Conservation (phyloP, 1,139 yeast genomes). For the Saccharomyces hybrid region DNA sequence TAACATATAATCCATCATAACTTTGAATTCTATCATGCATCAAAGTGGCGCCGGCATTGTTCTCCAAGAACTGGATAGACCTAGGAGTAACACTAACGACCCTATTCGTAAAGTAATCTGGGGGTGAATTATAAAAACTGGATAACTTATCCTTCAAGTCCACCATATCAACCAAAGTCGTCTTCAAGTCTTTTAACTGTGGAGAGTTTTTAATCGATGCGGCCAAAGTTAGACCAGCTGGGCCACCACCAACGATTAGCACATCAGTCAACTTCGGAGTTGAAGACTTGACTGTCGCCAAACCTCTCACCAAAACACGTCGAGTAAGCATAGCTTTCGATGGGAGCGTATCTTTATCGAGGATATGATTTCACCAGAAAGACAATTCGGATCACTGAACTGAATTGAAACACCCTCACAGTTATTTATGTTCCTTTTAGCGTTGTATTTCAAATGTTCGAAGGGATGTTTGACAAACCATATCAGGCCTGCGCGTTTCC, state of each 20-base stretch:
- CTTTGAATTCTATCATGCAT: constrained; percentile 66
- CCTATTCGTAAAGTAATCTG: constrained; percentile 60
- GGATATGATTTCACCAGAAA: background rate
- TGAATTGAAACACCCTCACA: background rate
- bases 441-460: background rate
- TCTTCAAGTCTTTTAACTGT: constrained; percentile 47
- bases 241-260: constrained; percentile 93
- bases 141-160: constrained; percentile 43
- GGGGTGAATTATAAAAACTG: constrained; percentile 47
- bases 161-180: constrained; percentile 69
- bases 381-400: background rate
- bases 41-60: constrained; percentile 70
- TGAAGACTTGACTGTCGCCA: constrained; percentile 6
- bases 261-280: constrained; percentile 43
- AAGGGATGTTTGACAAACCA: background rate
- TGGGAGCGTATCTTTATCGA: background rate
- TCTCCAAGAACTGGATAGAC: constrained; percentile 55
- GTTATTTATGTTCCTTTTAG: background rate
- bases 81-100: constrained; percentile 83
- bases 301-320: constrained; percentile 3
- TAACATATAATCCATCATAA: constrained; percentile 75
- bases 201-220: constrained; percentile 68
- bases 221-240: constrained; percentile 86
- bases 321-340: background rate
- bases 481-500: background rate